Conservation (phyloP, 352 stramenopile species). For the Phytophthora kernoviae region DNA sequence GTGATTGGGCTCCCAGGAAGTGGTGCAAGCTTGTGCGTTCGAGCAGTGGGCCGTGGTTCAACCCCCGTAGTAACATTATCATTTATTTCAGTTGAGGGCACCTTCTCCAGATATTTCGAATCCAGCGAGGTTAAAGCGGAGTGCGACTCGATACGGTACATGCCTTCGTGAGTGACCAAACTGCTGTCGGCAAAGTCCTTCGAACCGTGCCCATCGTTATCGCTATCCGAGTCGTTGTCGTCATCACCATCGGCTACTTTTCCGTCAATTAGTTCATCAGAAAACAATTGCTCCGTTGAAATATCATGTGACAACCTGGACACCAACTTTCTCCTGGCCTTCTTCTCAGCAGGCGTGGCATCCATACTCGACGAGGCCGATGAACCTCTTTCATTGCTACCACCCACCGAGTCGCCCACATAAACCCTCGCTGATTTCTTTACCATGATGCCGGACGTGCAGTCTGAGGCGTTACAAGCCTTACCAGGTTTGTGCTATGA, state of each 20-base stretch:
- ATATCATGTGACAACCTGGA: conserved; percentile 62
- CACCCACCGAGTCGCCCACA: conserved; percentile 11
- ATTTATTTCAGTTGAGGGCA: conserved; percentile 3
- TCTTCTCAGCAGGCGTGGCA: conserved; percentile 15
- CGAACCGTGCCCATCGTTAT: conserved; percentile 19
- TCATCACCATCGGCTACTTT: conserved; percentile 64
- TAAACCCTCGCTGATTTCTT: conserved; percentile 33
- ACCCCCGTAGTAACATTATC: neutral
- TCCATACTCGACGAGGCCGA: neutral
- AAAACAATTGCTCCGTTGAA: conserved; percentile 71
- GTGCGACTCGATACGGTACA: conserved; percentile 75
- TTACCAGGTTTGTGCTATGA: too few species aligned
- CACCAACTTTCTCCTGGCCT: conserved; percentile 21
- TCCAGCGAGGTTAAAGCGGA: conserved; percentile 64
- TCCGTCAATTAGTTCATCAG: conserved; percentile 62
- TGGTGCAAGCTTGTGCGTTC: conserved; percentile 34
- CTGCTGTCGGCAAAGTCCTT: neutral
- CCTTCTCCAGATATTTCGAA: conserved; percentile 38
- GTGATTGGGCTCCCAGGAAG: conserved; percentile 20
- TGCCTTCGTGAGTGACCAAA: conserved; percentile 15
- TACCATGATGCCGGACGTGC: neutral
- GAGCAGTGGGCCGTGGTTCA: conserved; percentile 9
- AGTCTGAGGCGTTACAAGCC: neutral
- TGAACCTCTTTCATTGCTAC: neutral
- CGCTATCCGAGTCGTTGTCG: conserved; percentile 39